A percentile compares a stretch with the other conserved stretches of the same genome.
Conservation (phyloP, 202 grass and related monocot species). For the Schoenoplectus triqueter region DNA sequence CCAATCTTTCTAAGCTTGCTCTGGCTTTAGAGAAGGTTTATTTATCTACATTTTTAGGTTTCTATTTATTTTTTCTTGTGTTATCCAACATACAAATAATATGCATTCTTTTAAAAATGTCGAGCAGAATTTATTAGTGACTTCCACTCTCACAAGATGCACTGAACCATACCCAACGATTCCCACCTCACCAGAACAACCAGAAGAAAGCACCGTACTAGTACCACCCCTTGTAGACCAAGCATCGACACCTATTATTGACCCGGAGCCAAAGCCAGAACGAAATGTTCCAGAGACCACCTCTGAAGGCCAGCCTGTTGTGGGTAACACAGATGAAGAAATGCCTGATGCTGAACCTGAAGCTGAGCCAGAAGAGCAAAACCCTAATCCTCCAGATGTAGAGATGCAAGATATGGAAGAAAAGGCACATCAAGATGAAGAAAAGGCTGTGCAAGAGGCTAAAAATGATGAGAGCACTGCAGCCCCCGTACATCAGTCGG, state of each 20-base stretch:
- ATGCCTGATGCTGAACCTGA: conserved; percentile 76
- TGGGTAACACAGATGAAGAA: conserved; percentile 70
- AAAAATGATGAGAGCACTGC: conserved; percentile 23
- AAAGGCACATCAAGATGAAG: conserved; percentile 51
- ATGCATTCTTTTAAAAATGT: conserved; percentile 34
- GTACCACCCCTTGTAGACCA: conserved; percentile 38
- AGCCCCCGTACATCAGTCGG: not conserved
- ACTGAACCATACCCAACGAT: conserved; percentile 68
- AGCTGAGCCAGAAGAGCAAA: conserved; percentile 38
- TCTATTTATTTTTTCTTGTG: conserved; percentile 1
- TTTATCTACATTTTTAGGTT: conserved; percentile 16
- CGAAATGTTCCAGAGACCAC: conserved; percentile 45
- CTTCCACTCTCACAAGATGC: conserved; percentile 74
- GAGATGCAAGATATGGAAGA: conserved; percentile 83
- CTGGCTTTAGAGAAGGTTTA: conserved; percentile 95
- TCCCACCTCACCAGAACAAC: conserved; percentile 34
- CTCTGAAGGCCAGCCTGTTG: conserved; percentile 31
- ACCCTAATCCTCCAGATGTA: conserved; percentile 47
- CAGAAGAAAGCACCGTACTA: conserved; percentile 40
- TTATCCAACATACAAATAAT: conserved; percentile 32
- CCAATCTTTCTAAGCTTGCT: conserved; percentile 72
- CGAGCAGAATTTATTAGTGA: conserved; percentile 89
- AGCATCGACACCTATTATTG: conserved; percentile 44
- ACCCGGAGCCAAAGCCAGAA: conserved; percentile 41
- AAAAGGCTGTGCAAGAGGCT: not conserved